Conservation (phyloP, 1,284 basidiomycete genomes). For the Austroboletus niveus region DNA sequence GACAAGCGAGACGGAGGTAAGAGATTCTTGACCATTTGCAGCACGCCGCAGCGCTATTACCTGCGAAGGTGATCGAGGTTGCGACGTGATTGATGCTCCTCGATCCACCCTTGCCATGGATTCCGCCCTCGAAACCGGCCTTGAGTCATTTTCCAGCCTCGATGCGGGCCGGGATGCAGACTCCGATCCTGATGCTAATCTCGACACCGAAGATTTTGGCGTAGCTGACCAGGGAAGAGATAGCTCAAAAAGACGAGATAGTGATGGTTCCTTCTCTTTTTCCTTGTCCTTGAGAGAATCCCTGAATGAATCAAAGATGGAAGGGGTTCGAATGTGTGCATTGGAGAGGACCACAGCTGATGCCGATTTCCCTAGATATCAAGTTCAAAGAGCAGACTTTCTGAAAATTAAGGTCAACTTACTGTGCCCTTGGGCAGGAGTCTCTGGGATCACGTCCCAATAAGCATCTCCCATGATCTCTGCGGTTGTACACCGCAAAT, state of each 20-base stretch:
- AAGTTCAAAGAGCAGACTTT: neutral
- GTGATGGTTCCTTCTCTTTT: slow-evolving; percentile 15
- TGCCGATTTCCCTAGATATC: slow-evolving; percentile 22
- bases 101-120: neutral
- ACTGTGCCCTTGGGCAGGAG: slow-evolving; percentile 26
- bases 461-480: slow-evolving; percentile 67
- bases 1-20: neutral
- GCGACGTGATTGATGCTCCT: neutral
- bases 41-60: neutral
- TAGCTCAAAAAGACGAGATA: slow-evolving; percentile 28
- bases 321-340: slow-evolving; percentile 11
- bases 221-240: slow-evolving; percentile 31
- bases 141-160: slow-evolving; percentile 16
- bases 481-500: slow-evolving; percentile 63
- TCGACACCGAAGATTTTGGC: slow-evolving; percentile 13
- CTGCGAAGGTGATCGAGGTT: slow-evolving; percentile 3
- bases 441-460: slow-evolving; percentile 43
- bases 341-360: slow-evolving; percentile 14
- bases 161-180: slow-evolving; percentile 17
- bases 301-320: slow-evolving; percentile 19
- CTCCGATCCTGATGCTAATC: slow-evolving; percentile 15
- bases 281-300: slow-evolving; percentile 28
- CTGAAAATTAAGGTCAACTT: neutral
- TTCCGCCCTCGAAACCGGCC: slow-evolving; percentile 17
- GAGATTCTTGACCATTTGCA: neutral